Evolutionary conservation across 164 flowering plant genomes (phyloP).

Genomic region (Tinospora cordifolia): DNA sequence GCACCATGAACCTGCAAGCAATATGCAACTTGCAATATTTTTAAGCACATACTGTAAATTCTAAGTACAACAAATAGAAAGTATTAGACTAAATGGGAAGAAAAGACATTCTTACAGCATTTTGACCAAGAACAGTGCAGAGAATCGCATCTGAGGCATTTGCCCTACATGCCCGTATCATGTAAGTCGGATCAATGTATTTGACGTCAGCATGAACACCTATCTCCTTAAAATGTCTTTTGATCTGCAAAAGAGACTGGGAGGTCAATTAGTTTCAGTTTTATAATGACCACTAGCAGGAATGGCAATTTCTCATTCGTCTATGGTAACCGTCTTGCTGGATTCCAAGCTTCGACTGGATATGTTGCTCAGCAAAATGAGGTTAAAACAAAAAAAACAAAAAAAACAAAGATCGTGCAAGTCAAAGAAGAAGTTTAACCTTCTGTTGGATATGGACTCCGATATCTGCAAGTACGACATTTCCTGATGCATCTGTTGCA

Average conservation of each 20-base stretch:
- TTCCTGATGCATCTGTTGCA: slow-evolving; percentile 42
- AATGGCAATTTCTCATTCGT: neutral
- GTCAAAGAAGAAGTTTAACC: slow-evolving; percentile 17
- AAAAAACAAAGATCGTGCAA: neutral
- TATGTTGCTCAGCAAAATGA: neutral
- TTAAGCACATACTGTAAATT: neutral
- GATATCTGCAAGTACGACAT: slow-evolving; percentile 31
- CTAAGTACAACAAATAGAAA: neutral
- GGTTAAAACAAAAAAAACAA: too few relatives aligned
- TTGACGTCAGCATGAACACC: slow-evolving; percentile 39
- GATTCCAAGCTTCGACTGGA: neutral
- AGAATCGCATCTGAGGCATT: slow-evolving; percentile 54
- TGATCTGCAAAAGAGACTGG: slow-evolving; percentile 27
- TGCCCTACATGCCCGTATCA: slow-evolving; percentile 44
- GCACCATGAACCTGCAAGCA: slow-evolving; percentile 47
- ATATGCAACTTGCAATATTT: neutral
- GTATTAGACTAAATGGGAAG: neutral
- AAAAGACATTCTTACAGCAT: slow-evolving; percentile 31
- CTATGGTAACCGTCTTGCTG: neutral
- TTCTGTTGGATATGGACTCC: slow-evolving; percentile 38
- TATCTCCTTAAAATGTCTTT: slow-evolving; percentile 31
- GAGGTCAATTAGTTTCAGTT: neutral
- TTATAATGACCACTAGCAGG: neutral
- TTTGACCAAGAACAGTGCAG: slow-evolving; percentile 51
- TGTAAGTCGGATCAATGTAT: slow-evolving; percentile 46